phyloP scores from a whole-genome alignment of 139 green algal species.

The Coelastrella sp. region DNA sequence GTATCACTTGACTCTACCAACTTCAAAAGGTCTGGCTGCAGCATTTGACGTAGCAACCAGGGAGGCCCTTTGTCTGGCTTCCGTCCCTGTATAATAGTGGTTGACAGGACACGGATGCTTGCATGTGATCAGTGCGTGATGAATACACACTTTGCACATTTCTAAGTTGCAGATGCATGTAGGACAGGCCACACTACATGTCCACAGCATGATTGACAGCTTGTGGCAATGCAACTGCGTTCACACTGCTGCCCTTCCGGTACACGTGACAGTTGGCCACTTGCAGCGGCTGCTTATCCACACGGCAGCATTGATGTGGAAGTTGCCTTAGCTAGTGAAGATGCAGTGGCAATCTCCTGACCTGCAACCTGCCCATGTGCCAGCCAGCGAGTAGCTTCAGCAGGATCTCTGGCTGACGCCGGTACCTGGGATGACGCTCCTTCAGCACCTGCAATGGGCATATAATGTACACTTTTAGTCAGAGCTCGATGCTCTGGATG shows the following conservation, averaged over 20 bases:
- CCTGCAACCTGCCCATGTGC: conserved; percentile 36
- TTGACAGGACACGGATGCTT: too few relatives aligned
- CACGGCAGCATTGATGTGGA: too few relatives aligned
- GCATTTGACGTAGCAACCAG: conserved; percentile 47
- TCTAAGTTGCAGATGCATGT: too few relatives aligned
- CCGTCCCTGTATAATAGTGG: neutral
- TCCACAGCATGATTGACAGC: too few relatives aligned
- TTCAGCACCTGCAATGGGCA: conserved; percentile 27
- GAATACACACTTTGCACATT: too few relatives aligned
- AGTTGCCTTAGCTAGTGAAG: too few relatives aligned
- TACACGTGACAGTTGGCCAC: too few relatives aligned
- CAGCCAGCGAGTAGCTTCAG: conserved; percentile 33
- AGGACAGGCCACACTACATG: too few relatives aligned
- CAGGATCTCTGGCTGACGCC: conserved; percentile 29
- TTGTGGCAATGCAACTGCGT: too few relatives aligned
- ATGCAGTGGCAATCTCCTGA: neutral
- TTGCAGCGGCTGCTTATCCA: too few relatives aligned
- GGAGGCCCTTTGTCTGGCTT: conserved; percentile 44
- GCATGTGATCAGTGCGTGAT: too few relatives aligned
- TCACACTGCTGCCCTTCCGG: too few relatives aligned
- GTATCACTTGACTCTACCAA: neutral
- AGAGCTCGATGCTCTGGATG: neutral
- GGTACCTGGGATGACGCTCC: conserved; percentile 35
- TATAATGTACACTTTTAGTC: neutral
- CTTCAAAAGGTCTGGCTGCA: conserved; percentile 37